A percentile compares a stretch with the other conserved stretches of the same genome.
Evolutionary conservation across 352 stramenopile species (phyloP).

Genomic region (Thalassiosira hispida): DNA sequence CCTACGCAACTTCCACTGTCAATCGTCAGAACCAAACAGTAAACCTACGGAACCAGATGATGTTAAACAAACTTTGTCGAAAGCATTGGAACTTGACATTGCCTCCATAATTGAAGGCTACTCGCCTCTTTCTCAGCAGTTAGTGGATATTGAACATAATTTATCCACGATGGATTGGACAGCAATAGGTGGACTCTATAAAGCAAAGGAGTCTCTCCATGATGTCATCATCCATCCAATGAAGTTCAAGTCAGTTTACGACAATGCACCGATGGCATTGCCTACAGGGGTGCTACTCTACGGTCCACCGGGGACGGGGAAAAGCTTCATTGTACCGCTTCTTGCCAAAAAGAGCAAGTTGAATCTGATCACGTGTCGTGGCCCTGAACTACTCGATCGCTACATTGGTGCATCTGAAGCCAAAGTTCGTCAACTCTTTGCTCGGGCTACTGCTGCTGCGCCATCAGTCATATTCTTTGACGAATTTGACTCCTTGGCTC

Average conservation of each 20-base stretch:
- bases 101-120: constrained; percentile 33
- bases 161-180: constrained; percentile 48
- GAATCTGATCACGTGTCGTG: constrained; percentile 95
- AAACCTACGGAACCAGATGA: not conserved
- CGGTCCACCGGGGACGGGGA: constrained; percentile 85
- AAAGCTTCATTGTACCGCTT: constrained; percentile 94
- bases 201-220: constrained; percentile 68
- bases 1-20: constrained; percentile 27
- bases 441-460: constrained; percentile 62
- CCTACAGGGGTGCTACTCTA: constrained; percentile 78
- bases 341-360: constrained; percentile 93
- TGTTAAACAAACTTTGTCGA: constrained; percentile 7
- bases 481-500: constrained; percentile 95
- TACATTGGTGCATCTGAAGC: constrained; percentile 85
- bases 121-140: constrained; percentile 43
- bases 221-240: constrained; percentile 69
- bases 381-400: constrained; percentile 83
- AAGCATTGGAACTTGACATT: constrained; percentile 35
- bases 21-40: not conserved
- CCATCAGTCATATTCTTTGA: constrained; percentile 87
- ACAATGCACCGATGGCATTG: constrained; percentile 65
- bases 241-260: constrained; percentile 73
- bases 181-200: constrained; percentile 73
- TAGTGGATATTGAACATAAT: constrained; percentile 26
- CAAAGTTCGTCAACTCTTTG: constrained; percentile 82